A percentile compares a stretch with the other conserved stretches of the same genome.
phyloP scores from a whole-genome alignment of 495 filamentous ascomycete genomes.

The Zalerion maritima region DNA sequence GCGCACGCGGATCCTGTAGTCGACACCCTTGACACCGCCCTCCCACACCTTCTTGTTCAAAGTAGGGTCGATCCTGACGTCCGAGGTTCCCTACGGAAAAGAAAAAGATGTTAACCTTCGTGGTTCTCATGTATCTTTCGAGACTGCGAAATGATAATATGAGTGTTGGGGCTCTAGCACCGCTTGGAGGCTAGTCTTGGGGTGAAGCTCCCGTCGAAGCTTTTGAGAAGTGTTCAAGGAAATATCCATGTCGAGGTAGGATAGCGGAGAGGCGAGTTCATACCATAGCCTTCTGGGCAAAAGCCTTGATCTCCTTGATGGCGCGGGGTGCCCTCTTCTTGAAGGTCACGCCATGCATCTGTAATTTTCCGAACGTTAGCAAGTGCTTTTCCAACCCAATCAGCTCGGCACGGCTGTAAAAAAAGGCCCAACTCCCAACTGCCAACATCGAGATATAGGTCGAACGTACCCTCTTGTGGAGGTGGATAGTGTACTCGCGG shows the following conservation, averaged over 20 bases:
- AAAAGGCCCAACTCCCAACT: too few species aligned
- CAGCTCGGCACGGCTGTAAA: slow-evolving; percentile 3
- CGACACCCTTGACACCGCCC: slow-evolving; percentile 93
- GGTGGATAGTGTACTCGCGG: slow-evolving; percentile 99
- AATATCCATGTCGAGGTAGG: not conserved
- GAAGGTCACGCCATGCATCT: slow-evolving; percentile 95
- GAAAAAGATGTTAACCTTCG: too few species aligned
- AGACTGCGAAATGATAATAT: slow-evolving; percentile 12
- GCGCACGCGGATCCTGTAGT: slow-evolving; percentile 89
- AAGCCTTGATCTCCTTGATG: slow-evolving; percentile 97
- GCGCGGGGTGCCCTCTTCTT: slow-evolving; percentile 98
- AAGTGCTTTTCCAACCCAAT: slow-evolving; percentile 2
- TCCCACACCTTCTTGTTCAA: slow-evolving; percentile 99
- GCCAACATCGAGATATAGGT: slow-evolving; percentile 16
- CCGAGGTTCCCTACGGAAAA: slow-evolving; percentile 65
- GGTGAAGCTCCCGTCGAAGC: too few species aligned
- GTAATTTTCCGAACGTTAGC: slow-evolving; percentile 13
- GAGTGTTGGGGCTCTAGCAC: not conserved
- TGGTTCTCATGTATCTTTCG: too few species aligned
- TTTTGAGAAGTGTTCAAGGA: too few species aligned
- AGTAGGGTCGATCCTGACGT: slow-evolving; percentile 94
- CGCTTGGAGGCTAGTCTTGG: not conserved
- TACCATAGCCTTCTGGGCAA: slow-evolving; percentile 92
- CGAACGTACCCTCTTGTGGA: slow-evolving; percentile 95
- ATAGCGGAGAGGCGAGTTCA: slow-evolving; percentile 15